These are phyloP conservation scores for Pythium vanterpoolii DNA, from an alignment of 352 stramenopile species.

Conservation along the genomic window DNA sequence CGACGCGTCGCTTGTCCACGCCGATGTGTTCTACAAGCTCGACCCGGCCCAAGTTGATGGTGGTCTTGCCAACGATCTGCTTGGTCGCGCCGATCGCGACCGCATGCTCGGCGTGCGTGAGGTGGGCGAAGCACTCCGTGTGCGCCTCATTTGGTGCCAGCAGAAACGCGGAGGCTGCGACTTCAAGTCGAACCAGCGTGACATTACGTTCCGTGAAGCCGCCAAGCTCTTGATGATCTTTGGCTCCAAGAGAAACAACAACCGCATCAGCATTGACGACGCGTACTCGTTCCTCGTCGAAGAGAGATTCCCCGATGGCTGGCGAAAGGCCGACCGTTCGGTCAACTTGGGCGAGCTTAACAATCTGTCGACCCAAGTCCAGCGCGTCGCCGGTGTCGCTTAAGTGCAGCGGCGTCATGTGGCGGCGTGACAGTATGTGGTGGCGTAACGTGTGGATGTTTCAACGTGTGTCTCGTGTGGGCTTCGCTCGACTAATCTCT, in stretches of 20 bases:
- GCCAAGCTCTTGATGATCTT: constrained; percentile 10
- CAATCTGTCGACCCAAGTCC: constrained; percentile 4
- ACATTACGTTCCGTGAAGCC: constrained; percentile 18
- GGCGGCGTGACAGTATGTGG: not conserved
- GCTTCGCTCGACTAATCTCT: too few relatives aligned
- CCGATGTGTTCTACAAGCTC: constrained; percentile 32
- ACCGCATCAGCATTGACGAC: constrained; percentile 11
- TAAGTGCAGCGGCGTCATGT: not conserved
- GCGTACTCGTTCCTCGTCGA: constrained; percentile 18
- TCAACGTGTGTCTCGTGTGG: constrained; percentile 1
- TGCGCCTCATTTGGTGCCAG: constrained; percentile 4
- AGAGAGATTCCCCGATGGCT: constrained; percentile 16
- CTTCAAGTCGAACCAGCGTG: constrained; percentile 7
- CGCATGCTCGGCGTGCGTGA: constrained; percentile 1
- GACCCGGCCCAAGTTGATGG: constrained; percentile 31
- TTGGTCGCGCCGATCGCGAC: constrained; percentile 13
- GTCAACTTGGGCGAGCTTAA: constrained; percentile 16
- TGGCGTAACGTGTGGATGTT: constrained; percentile 1
- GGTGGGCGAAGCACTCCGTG: constrained; percentile 4
- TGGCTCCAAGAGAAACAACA: constrained; percentile 12
- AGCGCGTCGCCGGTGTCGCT: constrained; percentile 14
- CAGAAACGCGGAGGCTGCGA: constrained; percentile 8
- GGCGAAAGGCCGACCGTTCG: not conserved
- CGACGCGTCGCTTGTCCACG: constrained; percentile 42
- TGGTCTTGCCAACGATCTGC: constrained; percentile 30